Conservation (phyloP, 306 rosid genomes). For the Betula pendula region DNA sequence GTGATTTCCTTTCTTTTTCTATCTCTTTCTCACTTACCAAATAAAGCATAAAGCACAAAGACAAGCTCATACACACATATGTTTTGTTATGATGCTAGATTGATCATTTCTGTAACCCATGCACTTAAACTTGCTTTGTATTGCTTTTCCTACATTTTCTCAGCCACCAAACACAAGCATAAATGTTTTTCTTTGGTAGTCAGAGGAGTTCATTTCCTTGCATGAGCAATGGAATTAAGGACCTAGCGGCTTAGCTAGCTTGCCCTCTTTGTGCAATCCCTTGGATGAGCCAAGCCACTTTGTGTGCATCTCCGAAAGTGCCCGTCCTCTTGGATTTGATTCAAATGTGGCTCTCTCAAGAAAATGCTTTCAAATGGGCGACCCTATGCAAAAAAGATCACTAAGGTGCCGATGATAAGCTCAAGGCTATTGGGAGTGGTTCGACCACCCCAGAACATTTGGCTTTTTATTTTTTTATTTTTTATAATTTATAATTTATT, state of each 20-base stretch:
- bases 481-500: no score
- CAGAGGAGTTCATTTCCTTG: not conserved
- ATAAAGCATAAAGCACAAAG: no score
- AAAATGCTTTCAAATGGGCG: constrained; percentile 21
- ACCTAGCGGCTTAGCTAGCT: constrained; percentile 21
- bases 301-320: constrained; percentile 76
- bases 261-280: constrained; percentile 42
- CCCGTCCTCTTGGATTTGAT: constrained; percentile 86
- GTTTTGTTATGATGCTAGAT: not conserved
- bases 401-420: constrained; percentile 49
- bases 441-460: no score
- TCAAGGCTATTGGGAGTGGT: constrained; percentile 43
- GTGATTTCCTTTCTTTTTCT: not conserved
- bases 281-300: constrained; percentile 82
- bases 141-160: not conserved
- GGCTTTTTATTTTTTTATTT: no score
- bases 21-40: no score
- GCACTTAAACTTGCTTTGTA: not conserved
- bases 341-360: constrained; percentile 73
- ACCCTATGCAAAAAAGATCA: constrained; percentile 41
- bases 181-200: not conserved
- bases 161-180: not conserved
- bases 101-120: not conserved
- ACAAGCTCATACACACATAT: no score
- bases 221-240: constrained; percentile 32